Evolutionary conservation across 306 rosid genomes (phyloP), one percentile per base, ranked within the genome.

Genomic region (Quercus cerris): DNA sequence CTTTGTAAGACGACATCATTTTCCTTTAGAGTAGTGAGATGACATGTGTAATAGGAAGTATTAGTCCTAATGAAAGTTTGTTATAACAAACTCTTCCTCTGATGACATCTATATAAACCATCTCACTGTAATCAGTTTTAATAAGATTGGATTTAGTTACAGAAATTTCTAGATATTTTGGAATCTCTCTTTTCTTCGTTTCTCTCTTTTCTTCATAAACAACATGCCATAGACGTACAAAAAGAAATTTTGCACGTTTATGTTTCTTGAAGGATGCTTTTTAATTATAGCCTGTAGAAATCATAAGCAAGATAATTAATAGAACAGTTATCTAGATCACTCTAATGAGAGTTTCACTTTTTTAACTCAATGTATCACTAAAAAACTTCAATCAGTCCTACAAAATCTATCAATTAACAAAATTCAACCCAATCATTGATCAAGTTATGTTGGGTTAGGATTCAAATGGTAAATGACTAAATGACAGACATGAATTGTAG

Each of bases 211-310:
- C 23, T 23, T 23, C 23, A 23, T 23, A 23, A 23, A 93, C 63
- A 84, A 81, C 99, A 91, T 95, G 64, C 99, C 98, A 76, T 91
- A 95, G 69, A 91, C 73, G 31, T 95, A 95, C 90, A 95, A 81
- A 97, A 97, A 93, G 87, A 95, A 95, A 86, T 95, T 91, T 79
- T 95, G 98, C 78, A 93, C 98, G 82, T 93, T 95, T 81, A 95
- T 88, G 81, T 95, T 93, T 85, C 96, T 86, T 72, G 98, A 89
- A 79, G 99, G 99, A 61, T 93, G 97, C 91, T 87, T 95, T 86
- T 95, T 95, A 20, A 93, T 91, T 78, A 91, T 95, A 70, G 97
- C 99, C 98, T 95, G 93, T 84, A 2, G 82, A 80, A 82, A 78
- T 56, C 14, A 74, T 19, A 71, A 20, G 19, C 74, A 76, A 74